phyloP scores from a whole-genome alignment of 768 basidiomycete genomes.

The Saitozyma podzolica region DNA sequence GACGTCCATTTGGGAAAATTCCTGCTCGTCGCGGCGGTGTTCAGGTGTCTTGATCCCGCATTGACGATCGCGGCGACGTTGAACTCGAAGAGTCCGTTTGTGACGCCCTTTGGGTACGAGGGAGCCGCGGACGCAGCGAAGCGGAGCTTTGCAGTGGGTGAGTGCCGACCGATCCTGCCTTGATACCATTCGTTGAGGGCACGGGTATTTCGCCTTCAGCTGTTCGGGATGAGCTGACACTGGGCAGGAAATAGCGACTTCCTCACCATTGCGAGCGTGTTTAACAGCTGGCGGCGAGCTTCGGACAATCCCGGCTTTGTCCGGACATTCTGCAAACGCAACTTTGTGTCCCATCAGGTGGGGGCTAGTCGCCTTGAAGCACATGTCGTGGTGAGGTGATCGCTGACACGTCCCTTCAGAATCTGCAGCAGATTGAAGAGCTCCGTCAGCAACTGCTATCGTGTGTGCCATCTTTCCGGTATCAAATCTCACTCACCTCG shows the following conservation, averaged over 20 bases:
- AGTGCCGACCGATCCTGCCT: no score
- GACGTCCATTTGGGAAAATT: constrained; percentile 97
- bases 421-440: constrained; percentile 93
- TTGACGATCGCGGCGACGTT: constrained; percentile 90
- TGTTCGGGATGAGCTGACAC: constrained; percentile 2
- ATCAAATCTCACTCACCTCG: not conserved
- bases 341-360: constrained; percentile 82
- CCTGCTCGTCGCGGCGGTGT: constrained; percentile 75
- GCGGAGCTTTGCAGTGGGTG: constrained; percentile 71
- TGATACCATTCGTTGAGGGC: no score
- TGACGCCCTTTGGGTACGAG: constrained; percentile 84
- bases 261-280: constrained; percentile 86
- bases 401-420: constrained; percentile 57
- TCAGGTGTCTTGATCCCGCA: constrained; percentile 92
- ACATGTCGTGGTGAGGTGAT: no score
- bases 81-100: constrained; percentile 89
- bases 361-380: constrained; percentile 2
- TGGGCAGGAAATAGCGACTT: constrained; percentile 86
- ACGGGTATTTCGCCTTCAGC: no score
- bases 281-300: constrained; percentile 78
- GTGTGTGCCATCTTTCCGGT: constrained; percentile 49
- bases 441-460: constrained; percentile 85
- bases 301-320: constrained; percentile 64
- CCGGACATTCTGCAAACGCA: constrained; percentile 73
- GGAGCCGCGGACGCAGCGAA: constrained; percentile 83